Evolutionary conservation across 345 rosid genomes (phyloP).

Genomic region (Gossypium australe): DNA sequence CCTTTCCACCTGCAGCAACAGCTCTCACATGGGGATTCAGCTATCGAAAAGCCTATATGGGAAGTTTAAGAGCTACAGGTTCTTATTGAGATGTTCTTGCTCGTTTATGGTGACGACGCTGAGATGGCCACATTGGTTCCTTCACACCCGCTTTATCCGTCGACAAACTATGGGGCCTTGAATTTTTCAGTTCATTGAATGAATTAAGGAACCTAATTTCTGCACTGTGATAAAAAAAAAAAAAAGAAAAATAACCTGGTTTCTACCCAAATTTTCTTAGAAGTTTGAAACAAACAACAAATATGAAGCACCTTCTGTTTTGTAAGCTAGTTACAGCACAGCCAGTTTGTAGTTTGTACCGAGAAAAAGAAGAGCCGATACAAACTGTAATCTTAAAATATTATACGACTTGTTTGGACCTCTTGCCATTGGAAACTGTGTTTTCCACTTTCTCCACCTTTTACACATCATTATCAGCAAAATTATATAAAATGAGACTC

Average conservation of each 20-base stretch:
- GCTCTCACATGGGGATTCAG: conserved; percentile 41
- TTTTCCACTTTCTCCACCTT: no score
- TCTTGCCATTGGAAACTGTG: no score
- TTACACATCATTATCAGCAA: no score
- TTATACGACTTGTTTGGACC: no score
- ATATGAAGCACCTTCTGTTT: no score
- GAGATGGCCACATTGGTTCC: neutral
- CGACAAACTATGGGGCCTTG: no score
- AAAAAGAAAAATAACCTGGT: neutral
- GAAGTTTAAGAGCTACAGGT: conserved; percentile 33
- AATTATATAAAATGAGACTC: no score
- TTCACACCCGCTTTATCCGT: neutral
- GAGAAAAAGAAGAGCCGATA: no score
- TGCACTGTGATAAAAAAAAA: neutral
- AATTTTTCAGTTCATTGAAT: neutral
- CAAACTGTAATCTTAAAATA: no score
- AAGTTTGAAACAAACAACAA: neutral
- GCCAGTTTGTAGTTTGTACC: no score
- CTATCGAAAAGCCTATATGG: conserved; percentile 51
- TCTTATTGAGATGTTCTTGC: neutral
- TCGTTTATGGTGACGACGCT: neutral
- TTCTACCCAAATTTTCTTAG: neutral
- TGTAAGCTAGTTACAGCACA: no score
- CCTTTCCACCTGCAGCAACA: conserved; percentile 36
- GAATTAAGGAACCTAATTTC: no score